Base-by-base conservation (phyloP, 2,329 filamentous ascomycete genomes). In the Arthrinium phaeospermum region DNA sequence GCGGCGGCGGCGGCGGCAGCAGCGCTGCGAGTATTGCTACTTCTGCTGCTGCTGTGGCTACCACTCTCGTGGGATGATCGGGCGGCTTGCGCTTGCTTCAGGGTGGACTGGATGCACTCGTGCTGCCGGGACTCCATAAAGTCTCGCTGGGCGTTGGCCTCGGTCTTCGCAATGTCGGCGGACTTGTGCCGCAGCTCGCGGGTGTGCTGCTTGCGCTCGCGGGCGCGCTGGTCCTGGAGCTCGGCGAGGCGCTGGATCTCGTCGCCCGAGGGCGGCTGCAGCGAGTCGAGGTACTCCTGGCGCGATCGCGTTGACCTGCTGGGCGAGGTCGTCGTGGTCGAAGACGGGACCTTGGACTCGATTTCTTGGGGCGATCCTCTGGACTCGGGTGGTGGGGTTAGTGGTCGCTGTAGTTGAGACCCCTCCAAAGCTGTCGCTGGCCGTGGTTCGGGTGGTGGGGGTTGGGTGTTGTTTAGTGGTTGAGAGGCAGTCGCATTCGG, bases 281-380 rank as follows among this genome's bases (percentile, higher is more conserved):
- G 80, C 13, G 86, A 86, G 72, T 87, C 86, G 80, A 89, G 82
- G 77, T 89, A 89, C 73, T 83, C 80, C 74, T 84, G 82, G 68
- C 78, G 80, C 49, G 77, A 78, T 14, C 74, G 75, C 57, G 75
- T 72, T 8, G 79, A 78, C 27, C 73, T 75, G 61, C 73, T 75
- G 61, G 75, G 72, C n/a, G 79, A 78, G 46, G 71, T 69, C 22
- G 75, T 75, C 46, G 76, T 75, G 67, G 78, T 73, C 14, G 22
- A n/a, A 70, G 73, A 71, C 19, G 77, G 77, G 67, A 74, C 45
- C 53, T 73, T 73, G 67, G 76, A 76, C 22, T 71, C 72, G 71
- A n/a, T n/a, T 51, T 27, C 49, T 51, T 51, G 49, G 49, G 4
- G n/a, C 4, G 13, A 12, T 27, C n/a, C 19, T 51, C 49, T 24